Evolutionary conservation across 495 filamentous ascomycete genomes (phyloP).

Genomic region (Lentithecium fluviatile): DNA sequence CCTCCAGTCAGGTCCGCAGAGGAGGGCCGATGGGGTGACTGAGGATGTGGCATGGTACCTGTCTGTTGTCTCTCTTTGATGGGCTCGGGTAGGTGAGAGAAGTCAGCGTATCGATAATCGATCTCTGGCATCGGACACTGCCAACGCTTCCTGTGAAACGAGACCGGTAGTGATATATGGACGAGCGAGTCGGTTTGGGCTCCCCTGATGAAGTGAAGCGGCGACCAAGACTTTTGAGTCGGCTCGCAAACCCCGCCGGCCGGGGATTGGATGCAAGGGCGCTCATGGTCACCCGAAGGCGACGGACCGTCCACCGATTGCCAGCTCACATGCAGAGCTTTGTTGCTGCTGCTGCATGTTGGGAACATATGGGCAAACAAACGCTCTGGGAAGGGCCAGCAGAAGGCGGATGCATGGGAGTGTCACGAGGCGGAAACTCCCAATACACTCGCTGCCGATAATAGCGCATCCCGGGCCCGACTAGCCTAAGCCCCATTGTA

Average conservation of each 20-base stretch:
- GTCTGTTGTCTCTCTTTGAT: conserved; percentile 25
- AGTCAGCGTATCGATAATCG: neutral
- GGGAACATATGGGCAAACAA: conserved; percentile 22
- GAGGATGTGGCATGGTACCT: conserved; percentile 26
- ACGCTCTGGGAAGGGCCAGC: neutral
- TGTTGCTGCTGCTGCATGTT: conserved; percentile 8
- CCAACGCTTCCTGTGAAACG: conserved; percentile 34
- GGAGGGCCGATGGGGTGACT: conserved; percentile 24
- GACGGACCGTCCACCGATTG: conserved; percentile 24
- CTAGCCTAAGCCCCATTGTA: neutral
- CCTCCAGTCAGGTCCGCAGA: conserved; percentile 14
- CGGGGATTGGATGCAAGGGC: conserved; percentile 22
- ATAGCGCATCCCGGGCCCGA: neutral
- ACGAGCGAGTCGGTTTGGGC: conserved; percentile 18
- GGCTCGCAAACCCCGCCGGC: conserved; percentile 13
- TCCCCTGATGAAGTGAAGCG: conserved; percentile 31
- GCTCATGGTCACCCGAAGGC: conserved; percentile 32
- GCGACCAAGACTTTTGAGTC: conserved; percentile 30
- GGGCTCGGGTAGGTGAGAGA: neutral
- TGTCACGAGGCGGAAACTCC: neutral
- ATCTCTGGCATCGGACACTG: conserved; percentile 24
- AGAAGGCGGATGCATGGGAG: neutral
- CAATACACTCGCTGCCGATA: neutral
- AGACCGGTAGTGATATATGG: conserved; percentile 11
- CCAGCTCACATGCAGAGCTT: conserved; percentile 25